Base-by-base conservation (phyloP, 2,329 filamentous ascomycete species). In the Phaeosphaeriaceae sp. region DNA sequence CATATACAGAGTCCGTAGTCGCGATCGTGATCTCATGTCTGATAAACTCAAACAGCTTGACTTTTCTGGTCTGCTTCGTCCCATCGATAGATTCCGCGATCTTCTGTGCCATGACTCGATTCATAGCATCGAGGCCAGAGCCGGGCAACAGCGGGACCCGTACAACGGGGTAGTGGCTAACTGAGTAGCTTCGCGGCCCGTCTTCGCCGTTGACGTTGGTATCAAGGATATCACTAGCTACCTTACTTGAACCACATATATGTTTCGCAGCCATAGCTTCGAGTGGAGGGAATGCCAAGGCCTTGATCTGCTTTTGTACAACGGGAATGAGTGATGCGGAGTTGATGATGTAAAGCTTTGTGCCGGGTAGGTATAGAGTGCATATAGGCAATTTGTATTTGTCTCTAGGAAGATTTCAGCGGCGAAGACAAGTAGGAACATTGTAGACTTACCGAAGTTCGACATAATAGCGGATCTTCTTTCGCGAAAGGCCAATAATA, bases 261-360 rank as follows among this genome's bases (percentile, higher is more conserved):
- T 56, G 66, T 20, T 71, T 63, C 7, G 73, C 64, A 17, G 76
- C 72, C 41, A 73, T 73, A 44, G 73, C 76, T 45, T 70, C 69
- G 11, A 82, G 69, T 2, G 77, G 76, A 15, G 67, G 67, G 51
- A 81, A 81, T 0, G 78, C 72, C 7, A 81, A 62, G 1, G 49
- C 61, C 42, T 70, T 74, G 54, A 69, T 62, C 52, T 76, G 72
- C 36, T 75, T 74, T 54, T 80, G 77, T 4, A 78, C 70, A 0
- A 51, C 53, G 17, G 71, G 62, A 22, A 81, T 71, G 33, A 81
- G 67, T 0, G 69, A 60, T 0, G 72, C 63, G 2, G 68, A 73
- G 1, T 75, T 78, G n/a, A 80, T 69, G 9, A 81, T 66, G 45
- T 81, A 81, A 52, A 80, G 69, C 58, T 76, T 77, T 40, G 71